Evolutionary conservation across 2,329 filamentous ascomycete genomes (phyloP).

Genomic region (Ophiostoma angusticollis): DNA sequence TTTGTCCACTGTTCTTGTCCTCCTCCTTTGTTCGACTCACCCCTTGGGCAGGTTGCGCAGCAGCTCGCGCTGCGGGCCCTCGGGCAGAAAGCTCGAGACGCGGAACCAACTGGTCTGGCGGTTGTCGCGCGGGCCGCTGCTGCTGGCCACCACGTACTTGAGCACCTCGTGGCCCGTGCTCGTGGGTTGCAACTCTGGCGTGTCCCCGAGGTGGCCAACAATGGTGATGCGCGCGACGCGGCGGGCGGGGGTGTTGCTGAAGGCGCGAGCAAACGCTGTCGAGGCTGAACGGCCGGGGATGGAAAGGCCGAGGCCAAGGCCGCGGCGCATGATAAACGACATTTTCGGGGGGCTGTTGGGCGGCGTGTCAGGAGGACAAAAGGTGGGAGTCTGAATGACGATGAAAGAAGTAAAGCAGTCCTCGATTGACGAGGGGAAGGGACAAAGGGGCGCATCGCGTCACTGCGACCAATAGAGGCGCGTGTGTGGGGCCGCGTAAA

Average conservation of each 20-base stretch:
- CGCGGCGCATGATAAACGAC: constrained; percentile 16
- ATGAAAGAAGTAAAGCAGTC: no score
- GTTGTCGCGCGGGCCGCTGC: constrained; percentile 53
- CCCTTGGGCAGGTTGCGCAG: constrained; percentile 69
- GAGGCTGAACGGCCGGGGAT: constrained; percentile 28
- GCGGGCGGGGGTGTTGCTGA: constrained; percentile 57
- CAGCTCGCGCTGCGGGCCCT: constrained; percentile 58
- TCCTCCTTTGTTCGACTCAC: no score
- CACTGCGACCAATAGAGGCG: no score
- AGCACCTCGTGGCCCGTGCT: constrained; percentile 61
- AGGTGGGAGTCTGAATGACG: no score
- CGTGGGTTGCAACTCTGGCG: constrained; percentile 62
- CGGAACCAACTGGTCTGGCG: constrained; percentile 76
- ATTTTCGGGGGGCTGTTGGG: constrained; percentile 8
- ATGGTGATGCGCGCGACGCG: constrained; percentile 69
- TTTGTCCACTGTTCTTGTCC: no score
- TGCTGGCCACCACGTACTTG: constrained; percentile 64
- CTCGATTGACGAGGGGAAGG: no score
- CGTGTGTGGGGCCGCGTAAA: no score
- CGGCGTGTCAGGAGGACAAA: no score
- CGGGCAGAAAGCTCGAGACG: constrained; percentile 56
- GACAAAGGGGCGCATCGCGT: no score
- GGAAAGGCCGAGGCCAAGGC: constrained; percentile 21
- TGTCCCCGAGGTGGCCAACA: constrained; percentile 69
- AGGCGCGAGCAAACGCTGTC: constrained; percentile 43